Conservation (phyloP, 768 basidiomycete species). For the Cyathus striatus region DNA sequence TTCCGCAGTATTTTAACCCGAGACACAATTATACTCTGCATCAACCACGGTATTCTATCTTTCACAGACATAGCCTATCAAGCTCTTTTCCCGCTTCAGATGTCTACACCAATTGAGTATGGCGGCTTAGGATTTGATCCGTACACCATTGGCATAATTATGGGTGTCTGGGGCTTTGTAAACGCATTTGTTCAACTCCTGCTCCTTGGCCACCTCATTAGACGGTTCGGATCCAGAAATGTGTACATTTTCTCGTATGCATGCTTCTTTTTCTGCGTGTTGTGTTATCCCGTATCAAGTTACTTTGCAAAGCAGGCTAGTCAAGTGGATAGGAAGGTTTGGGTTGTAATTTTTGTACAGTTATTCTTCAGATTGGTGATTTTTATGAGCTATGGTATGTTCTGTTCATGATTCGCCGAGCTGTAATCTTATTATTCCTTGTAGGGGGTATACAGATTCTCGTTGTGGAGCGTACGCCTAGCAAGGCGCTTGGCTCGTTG, state of each 20-base stretch:
- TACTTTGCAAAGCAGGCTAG: conserved; percentile 28
- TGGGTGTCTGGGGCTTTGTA: conserved; percentile 44
- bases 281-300: conserved; percentile 28
- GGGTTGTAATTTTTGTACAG: conserved; percentile 26
- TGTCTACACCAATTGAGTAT: conserved; percentile 42
- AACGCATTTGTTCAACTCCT: conserved; percentile 48
- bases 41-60: conserved; percentile 18
- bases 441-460: conserved; percentile 42
- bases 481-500: conserved; percentile 38
- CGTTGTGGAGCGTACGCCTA: conserved; percentile 38
- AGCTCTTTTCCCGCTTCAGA: conserved; percentile 23
- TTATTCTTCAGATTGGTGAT: conserved; percentile 18
- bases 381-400: conserved; percentile 33
- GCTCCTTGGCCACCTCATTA: conserved; percentile 39
- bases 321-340: conserved; percentile 23
- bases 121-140: conserved; percentile 56
- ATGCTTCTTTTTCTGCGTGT: conserved; percentile 17
- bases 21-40: conserved; percentile 16
- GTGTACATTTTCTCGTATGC: conserved; percentile 32
- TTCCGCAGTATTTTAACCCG: conserved; percentile 15
- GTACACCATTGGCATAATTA: conserved; percentile 45
- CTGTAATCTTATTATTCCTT: conserved; percentile 6
- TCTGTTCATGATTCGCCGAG: too few relatives aligned
- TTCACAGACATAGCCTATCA: conserved; percentile 22
- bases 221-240: conserved; percentile 41